Evolutionary conservation across 768 basidiomycete species (phyloP), one percentile per base, ranked within the genome.

Genomic region (Omphalotus guepiniiformis): DNA sequence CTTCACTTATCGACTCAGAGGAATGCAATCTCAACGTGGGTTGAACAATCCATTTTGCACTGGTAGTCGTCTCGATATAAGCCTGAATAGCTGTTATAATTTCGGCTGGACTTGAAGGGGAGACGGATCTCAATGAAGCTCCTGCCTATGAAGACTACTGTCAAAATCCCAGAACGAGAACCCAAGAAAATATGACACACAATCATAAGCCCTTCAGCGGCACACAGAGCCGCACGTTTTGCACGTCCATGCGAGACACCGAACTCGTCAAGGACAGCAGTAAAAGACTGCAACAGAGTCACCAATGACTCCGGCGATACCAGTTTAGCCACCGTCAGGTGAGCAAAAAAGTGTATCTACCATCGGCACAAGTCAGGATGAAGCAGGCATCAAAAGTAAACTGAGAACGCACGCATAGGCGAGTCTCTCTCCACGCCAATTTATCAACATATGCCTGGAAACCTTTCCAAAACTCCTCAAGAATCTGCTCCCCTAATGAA

Each of bases 321-420:
- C 1, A 94, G 67, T 47, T 78, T 76, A 1, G 90, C 82, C 2
- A 85, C 74, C 25, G 89, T 85, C 38, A 96, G 66, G 58, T 94
- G 88, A 1, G 93, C 86, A 59, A 98, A 96, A 63, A 98, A 89
- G 52, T 93, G 90, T 12, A 97, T 85, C 94, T 98, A n/a, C n/a
- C n/a, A n/a, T n/a, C n/a, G n/a, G 28, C 4, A 39, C 9, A 58
- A 52, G 51, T 47, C 19, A 48, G 28, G 9, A 27, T 42, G 11
- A 50, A 23, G 13, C 18, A 42, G 39, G 23, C 16, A 23, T 27
- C 26, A n/a, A 29, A 43, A 27, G n/a, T 29, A 40, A 18, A 21
- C 12, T n/a, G 34, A 35, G 18, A 51, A 71, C 91, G 66, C 60
- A 95, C 93, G 54, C 86, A 87, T 60, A 93, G 73, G 51, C 94